Conservation (phyloP, 768 basidiomycete species). For the Trichaptum fuscoviolaceum region DNA sequence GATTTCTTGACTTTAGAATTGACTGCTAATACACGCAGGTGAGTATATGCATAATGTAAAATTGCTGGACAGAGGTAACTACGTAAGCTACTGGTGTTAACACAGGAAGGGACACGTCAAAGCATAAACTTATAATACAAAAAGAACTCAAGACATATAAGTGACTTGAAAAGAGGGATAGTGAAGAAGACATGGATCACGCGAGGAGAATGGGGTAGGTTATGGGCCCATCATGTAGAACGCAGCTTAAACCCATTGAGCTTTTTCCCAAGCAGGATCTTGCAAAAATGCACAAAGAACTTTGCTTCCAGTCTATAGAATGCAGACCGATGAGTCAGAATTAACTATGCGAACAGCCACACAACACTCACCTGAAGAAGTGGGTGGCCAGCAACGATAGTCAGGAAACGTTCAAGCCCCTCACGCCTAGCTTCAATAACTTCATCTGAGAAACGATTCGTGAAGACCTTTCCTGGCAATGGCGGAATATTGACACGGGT, state of each 20-base stretch:
- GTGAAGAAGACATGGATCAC: not conserved
- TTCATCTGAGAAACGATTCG: slow-evolving; percentile 96
- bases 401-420: slow-evolving; percentile 91
- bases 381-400: slow-evolving; percentile 96
- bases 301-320: slow-evolving; percentile 82
- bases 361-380: slow-evolving; percentile 71
- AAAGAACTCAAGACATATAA: not conserved
- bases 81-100: not conserved
- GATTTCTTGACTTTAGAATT: not conserved
- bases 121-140: slow-evolving; percentile 1
- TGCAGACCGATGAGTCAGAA: slow-evolving; percentile 11
- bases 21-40: not conserved
- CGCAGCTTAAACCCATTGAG: slow-evolving; percentile 59
- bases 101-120: not conserved
- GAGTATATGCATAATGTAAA: not conserved
- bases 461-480: slow-evolving; percentile 97
- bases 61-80: not conserved
- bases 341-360: not conserved
- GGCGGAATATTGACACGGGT: slow-evolving; percentile 97
- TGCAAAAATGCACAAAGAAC: slow-evolving; percentile 94
- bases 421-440: slow-evolving; percentile 90
- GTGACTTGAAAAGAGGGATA: not conserved
- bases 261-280: slow-evolving; percentile 87
- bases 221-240: not conserved
- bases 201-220: not conserved